Evolutionary conservation across 2,329 filamentous ascomycete species (phyloP).

Genomic region (Fusarium scirpi): DNA sequence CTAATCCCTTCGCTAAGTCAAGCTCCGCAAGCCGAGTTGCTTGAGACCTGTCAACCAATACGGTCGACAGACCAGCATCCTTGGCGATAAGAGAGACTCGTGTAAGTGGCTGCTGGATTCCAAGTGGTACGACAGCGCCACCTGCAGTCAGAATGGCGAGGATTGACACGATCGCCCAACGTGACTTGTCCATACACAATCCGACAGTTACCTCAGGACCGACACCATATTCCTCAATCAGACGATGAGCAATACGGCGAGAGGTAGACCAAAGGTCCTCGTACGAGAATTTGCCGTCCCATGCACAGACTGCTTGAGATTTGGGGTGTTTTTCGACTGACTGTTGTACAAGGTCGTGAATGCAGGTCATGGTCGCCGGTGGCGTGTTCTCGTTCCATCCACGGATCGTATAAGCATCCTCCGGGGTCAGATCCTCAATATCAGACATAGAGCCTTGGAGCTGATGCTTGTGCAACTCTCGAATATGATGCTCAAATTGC

Average conservation of each 20-base stretch:
- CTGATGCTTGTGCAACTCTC: too few relatives aligned
- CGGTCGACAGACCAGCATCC: background rate
- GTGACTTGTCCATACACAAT: constrained; percentile 4
- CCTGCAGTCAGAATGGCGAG: background rate
- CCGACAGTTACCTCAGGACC: background rate
- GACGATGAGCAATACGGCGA: background rate
- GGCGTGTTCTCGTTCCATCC: background rate
- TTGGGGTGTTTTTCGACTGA: background rate
- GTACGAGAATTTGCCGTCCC: background rate
- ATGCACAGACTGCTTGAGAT: background rate
- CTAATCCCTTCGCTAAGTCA: background rate
- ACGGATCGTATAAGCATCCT: too few relatives aligned
- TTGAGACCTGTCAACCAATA: background rate
- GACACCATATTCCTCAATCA: background rate
- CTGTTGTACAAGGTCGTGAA: constrained; percentile 1
- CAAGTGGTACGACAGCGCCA: background rate
- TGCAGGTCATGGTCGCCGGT: background rate
- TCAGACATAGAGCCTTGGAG: too few relatives aligned
- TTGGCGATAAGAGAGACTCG: background rate
- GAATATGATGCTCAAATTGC: too few relatives aligned
- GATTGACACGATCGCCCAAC: constrained; percentile 2
- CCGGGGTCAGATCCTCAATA: too few relatives aligned
- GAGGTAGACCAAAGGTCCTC: background rate
- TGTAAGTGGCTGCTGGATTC: background rate
- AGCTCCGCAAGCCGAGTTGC: background rate